phyloP scores from a whole-genome alignment of 768 basidiomycete genomes.

The Glaciozyma martinii region DNA sequence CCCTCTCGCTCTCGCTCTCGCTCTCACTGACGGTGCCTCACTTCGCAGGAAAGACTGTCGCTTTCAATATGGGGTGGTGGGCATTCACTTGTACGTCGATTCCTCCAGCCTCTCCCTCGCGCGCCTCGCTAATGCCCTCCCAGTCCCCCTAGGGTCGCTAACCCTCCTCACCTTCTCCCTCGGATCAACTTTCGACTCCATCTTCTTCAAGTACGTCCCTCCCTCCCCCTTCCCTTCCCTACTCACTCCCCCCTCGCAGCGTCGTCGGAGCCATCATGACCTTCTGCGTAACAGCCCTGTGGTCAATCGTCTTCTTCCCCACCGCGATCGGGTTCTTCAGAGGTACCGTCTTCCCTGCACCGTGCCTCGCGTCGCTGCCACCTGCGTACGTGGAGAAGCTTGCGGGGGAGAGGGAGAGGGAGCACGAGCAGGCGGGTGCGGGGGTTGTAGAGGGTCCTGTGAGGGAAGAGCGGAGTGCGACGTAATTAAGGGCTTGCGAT shows the following conservation, averaged over 20 bases:
- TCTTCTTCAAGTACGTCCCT: slow-evolving; percentile 31
- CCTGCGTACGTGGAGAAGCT: too few relatives aligned
- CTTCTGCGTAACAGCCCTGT: slow-evolving; percentile 25
- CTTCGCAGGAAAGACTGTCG: not conserved
- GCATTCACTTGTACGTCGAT: slow-evolving; percentile 3
- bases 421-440: too few relatives aligned
- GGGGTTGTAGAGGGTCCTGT: too few relatives aligned
- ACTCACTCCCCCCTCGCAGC: not conserved
- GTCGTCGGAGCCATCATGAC: slow-evolving; percentile 33
- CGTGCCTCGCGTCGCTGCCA: too few relatives aligned
- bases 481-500: too few relatives aligned
- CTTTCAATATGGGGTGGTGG: slow-evolving; percentile 31
- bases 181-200: slow-evolving; percentile 29
- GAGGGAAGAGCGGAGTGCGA: too few relatives aligned
- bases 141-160: slow-evolving; percentile 32
- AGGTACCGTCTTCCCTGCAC: slow-evolving; percentile 8
- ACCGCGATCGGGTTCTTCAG: slow-evolving; percentile 23
- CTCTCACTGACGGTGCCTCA: not conserved
- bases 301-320: slow-evolving; percentile 30
- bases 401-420: too few relatives aligned
- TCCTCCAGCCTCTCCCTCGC: too few relatives aligned
- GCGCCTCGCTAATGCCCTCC: slow-evolving; percentile 1
- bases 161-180: slow-evolving; percentile 34
- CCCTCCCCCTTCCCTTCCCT: not conserved
- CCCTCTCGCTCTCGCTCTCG: not conserved